These are phyloP conservation scores for Marasmius oreades DNA, from an alignment of 1,284 basidiomycete genomes.

Conservation along the genomic window DNA sequence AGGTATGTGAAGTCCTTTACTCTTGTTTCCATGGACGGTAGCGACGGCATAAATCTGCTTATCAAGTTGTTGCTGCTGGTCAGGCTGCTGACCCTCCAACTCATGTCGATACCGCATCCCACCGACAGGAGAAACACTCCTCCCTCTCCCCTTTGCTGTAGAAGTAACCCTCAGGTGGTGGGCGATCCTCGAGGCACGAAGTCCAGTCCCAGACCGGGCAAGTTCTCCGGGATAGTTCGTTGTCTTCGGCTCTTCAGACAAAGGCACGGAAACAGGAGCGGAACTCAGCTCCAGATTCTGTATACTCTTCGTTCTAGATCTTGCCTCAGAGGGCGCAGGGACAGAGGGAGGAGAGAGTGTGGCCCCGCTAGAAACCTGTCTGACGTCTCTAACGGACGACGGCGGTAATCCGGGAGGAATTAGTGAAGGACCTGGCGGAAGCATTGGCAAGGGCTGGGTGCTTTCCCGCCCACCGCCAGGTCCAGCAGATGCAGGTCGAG, in stretches of 20 bases:
- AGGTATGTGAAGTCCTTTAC: background rate
- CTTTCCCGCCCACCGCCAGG: constrained; percentile 13
- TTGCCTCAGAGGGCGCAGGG: background rate
- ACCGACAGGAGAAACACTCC: constrained; percentile 56
- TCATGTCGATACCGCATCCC: background rate
- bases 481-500: constrained; percentile 31
- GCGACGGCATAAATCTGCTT: background rate
- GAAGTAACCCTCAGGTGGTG: constrained; percentile 56
- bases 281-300: background rate
- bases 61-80: background rate
- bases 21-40: background rate
- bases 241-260: background rate
- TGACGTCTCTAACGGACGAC: background rate
- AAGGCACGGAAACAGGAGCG: background rate
- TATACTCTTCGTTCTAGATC: background rate
- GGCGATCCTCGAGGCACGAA: constrained; percentile 53
- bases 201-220: constrained; percentile 56
- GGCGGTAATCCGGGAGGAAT: background rate
- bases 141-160: constrained; percentile 32
- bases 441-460: background rate
- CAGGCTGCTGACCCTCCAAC: background rate
- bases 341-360: background rate
- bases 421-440: background rate
- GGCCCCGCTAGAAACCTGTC: background rate
- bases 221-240: constrained; percentile 22